These are phyloP conservation scores for Phylloporus arenicola DNA, from an alignment of 768 basidiomycete genomes.

Conservation along the genomic window DNA sequence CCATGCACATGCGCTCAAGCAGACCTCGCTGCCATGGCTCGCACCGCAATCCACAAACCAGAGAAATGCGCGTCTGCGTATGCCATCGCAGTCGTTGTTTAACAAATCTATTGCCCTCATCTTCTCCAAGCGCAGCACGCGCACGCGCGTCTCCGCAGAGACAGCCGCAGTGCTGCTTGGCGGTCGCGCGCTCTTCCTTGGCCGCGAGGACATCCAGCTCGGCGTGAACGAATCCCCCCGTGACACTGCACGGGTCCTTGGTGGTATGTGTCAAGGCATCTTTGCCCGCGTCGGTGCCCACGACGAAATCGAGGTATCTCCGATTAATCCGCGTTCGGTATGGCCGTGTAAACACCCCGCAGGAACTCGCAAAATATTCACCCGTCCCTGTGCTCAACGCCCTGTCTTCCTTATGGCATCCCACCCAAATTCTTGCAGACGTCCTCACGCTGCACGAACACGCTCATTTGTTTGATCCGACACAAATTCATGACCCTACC, in stretches of 20 bases:
- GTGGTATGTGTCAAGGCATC: constrained; percentile 94
- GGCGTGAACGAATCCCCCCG: constrained; percentile 88
- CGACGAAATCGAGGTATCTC: constrained; percentile 80
- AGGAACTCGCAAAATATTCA: constrained; percentile 89
- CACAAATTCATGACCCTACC: constrained; percentile 10
- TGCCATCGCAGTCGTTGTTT: constrained; percentile 71
- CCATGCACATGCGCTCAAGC: constrained; percentile 64
- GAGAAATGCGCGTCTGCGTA: constrained; percentile 37
- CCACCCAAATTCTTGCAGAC: constrained; percentile 93
- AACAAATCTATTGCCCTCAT: constrained; percentile 84
- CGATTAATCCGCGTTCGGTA: not conserved
- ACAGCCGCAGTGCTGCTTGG: constrained; percentile 76
- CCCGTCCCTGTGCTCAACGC: constrained; percentile 95
- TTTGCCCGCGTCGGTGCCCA: constrained; percentile 95
- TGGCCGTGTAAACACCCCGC: not conserved
- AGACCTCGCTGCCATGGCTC: constrained; percentile 61
- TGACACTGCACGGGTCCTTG: constrained; percentile 84
- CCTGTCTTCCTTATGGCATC: constrained; percentile 93
- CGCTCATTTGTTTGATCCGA: constrained; percentile 46
- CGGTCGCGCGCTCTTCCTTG: constrained; percentile 86
- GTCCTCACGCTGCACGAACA: constrained; percentile 84
- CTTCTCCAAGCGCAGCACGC: constrained; percentile 90
- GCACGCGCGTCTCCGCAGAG: constrained; percentile 86
- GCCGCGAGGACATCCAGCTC: constrained; percentile 86
- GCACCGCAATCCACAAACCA: constrained; percentile 38